These are phyloP conservation scores for Inga laurina DNA, from an alignment of 306 rosid genomes.

Conservation along the genomic window DNA sequence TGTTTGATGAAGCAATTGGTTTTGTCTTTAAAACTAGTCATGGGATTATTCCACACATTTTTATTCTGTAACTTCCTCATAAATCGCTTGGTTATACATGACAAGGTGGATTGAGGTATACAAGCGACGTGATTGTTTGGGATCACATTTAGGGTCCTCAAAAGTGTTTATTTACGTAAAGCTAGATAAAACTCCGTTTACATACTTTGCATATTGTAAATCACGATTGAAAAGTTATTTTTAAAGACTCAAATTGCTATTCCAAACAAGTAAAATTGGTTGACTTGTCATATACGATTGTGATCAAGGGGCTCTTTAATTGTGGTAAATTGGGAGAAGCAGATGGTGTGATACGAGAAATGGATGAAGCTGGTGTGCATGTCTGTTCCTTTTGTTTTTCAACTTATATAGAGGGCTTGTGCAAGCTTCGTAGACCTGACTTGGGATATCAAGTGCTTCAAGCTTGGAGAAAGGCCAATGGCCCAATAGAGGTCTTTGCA, in stretches of 20 bases:
- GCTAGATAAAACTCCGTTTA: too few relatives aligned
- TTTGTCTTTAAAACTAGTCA: constrained; percentile 42
- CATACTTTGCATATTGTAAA: too few relatives aligned
- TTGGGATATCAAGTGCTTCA: too few relatives aligned
- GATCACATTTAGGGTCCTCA: too few relatives aligned
- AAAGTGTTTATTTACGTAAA: too few relatives aligned
- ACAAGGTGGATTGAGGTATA: constrained; percentile 39
- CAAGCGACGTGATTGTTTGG: too few relatives aligned
- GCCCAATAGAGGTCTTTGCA: constrained; percentile 54
- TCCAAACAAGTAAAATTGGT: too few relatives aligned
- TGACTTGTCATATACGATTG: constrained; percentile 48
- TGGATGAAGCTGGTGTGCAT: constrained; percentile 56
- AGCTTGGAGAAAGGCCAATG: too few relatives aligned
- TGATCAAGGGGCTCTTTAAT: constrained; percentile 68
- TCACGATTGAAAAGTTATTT: too few relatives aligned
- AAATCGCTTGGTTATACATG: constrained; percentile 57
- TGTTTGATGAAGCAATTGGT: constrained; percentile 74
- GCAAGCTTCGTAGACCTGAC: constrained; percentile 8
- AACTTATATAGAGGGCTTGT: constrained; percentile 70
- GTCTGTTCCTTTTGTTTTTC: constrained; percentile 56
- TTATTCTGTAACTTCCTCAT: constrained; percentile 69
- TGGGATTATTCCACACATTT: constrained; percentile 44
- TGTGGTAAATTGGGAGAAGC: constrained; percentile 59
- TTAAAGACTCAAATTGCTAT: too few relatives aligned
- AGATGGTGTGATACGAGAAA: constrained; percentile 53